Percentiles rank a stretch among this genome's conserved stretches.
phyloP scores from a whole-genome alignment of 331 rosid species.

The Spiraea crenata region DNA sequence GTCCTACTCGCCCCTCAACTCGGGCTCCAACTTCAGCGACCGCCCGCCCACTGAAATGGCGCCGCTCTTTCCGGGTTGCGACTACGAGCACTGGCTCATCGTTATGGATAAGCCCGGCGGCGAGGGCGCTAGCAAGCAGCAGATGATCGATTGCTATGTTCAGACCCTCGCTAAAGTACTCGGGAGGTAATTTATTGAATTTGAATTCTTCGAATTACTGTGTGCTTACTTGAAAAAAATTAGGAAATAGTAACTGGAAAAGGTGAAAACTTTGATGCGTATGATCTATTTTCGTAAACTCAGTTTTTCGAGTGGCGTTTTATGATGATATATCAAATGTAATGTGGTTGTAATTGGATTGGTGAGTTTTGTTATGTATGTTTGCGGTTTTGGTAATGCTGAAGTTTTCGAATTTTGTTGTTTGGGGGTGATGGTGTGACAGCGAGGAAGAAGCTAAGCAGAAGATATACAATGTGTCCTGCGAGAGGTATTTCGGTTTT shows the following conservation, averaged over 20 bases:
- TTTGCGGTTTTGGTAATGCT: not conserved
- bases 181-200: slow-evolving; percentile 43
- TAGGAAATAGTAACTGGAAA: not conserved
- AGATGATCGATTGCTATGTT: slow-evolving; percentile 70
- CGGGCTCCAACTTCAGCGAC: slow-evolving; percentile 61
- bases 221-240: not conserved
- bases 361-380: not conserved
- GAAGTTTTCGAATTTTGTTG: not conserved
- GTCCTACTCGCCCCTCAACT: slow-evolving; percentile 69
- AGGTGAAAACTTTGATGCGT: not conserved
- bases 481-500: slow-evolving; percentile 78
- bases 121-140: slow-evolving; percentile 59
- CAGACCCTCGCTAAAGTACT: slow-evolving; percentile 63
- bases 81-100: slow-evolving; percentile 86
- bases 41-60: slow-evolving; percentile 92
- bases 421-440: slow-evolving; percentile 1
- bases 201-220: not conserved
- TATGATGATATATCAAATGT: not conserved
- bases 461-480: slow-evolving; percentile 86
- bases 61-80: slow-evolving; percentile 87
- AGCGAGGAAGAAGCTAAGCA: slow-evolving; percentile 87
- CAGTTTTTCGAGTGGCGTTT: not conserved
- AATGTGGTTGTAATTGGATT: not conserved
- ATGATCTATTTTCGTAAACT: not conserved
- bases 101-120: slow-evolving; percentile 85